Evolutionary conservation across 2,329 filamentous ascomycete species (phyloP).

Genomic region (Pseudogymnoascus verrucosus): DNA sequence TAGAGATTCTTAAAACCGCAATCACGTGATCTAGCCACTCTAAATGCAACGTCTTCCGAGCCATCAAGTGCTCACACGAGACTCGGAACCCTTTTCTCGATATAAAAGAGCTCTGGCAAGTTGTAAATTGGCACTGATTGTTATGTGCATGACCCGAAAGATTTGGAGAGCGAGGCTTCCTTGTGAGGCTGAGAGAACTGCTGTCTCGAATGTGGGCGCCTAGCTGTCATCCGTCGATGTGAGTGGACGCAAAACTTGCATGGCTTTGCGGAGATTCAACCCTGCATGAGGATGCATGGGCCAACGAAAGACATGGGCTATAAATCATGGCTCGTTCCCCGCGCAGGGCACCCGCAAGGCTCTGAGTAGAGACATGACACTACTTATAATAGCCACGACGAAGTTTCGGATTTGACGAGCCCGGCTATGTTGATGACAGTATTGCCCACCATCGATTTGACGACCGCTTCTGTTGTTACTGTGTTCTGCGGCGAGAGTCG

Average conservation of each 20-base stretch:
- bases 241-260: too few relatives aligned
- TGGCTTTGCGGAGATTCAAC: too few relatives aligned
- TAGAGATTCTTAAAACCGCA: not conserved
- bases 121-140: not conserved
- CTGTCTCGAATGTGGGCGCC: too few relatives aligned
- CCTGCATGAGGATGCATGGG: too few relatives aligned
- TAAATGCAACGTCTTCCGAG: not conserved
- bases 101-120: not conserved
- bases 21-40: not conserved
- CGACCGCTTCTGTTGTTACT: not conserved
- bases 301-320: too few relatives aligned
- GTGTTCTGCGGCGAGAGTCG: not conserved
- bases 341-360: not conserved
- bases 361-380: not conserved
- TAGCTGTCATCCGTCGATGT: too few relatives aligned
- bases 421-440: not conserved
- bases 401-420: not conserved
- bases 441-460: not conserved
- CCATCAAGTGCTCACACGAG: not conserved
- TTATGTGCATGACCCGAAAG: not conserved
- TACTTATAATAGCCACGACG: too few relatives aligned
- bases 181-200: too few relatives aligned
- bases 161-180: not conserved
- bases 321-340: too few relatives aligned
- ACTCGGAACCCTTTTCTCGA: not conserved